A percentile compares a stretch with the other conserved stretches of the same genome.
Conservation (phyloP, 163 green algal species). For the Chlamydomonas reinhardtii region DNA sequence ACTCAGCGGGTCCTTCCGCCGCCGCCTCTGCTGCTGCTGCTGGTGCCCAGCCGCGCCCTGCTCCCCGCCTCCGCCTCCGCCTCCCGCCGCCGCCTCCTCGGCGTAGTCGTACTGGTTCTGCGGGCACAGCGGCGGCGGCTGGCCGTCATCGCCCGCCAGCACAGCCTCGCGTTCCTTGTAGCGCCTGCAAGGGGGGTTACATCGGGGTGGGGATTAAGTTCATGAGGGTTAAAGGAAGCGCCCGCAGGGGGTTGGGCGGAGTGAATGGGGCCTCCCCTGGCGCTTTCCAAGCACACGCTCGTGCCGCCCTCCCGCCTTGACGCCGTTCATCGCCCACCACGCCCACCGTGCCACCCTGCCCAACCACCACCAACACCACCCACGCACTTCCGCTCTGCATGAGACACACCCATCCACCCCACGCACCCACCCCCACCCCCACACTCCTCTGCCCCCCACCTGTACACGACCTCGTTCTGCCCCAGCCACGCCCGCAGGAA, state of each 20-base stretch:
- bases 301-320: no score
- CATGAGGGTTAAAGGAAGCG: neutral
- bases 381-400: no score
- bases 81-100: neutral
- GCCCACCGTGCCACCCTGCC: no score
- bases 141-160: slow-evolving; percentile 46
- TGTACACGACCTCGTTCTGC: slow-evolving; percentile 52
- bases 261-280: no score
- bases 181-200: slow-evolving; percentile 20
- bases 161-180: slow-evolving; percentile 58
- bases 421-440: neutral
- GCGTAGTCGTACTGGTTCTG: slow-evolving; percentile 12
- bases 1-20: slow-evolving; percentile 39
- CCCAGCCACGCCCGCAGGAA: slow-evolving; percentile 45
- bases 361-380: no score
- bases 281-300: no score
- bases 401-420: no score
- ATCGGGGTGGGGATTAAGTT: no score
- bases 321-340: no score
- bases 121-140: slow-evolving; percentile 40
- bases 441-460: neutral
- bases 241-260: no score
- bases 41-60: no score
- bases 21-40: slow-evolving; percentile 1
- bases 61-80: neutral